A percentile compares a stretch with the other conserved stretches of the same genome.
phyloP scores from a whole-genome alignment of 2,329 filamentous ascomycete genomes.

The Penicillium italicum region DNA sequence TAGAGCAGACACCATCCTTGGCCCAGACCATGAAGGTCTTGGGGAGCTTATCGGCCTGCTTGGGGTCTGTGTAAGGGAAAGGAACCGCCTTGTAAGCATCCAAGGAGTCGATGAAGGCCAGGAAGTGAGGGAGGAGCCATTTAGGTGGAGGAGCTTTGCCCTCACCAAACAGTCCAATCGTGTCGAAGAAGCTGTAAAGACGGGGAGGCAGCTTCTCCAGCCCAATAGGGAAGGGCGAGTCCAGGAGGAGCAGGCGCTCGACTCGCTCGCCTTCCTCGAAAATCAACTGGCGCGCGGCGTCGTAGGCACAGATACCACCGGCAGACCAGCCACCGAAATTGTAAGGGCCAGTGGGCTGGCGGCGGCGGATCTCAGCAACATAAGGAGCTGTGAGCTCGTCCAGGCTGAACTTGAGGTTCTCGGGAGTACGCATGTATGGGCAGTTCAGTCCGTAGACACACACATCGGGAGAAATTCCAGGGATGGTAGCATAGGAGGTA shows the following conservation, averaged over 20 bases:
- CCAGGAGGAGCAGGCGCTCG: slow-evolving; percentile 61
- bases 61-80: slow-evolving; percentile 29
- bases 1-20: slow-evolving; percentile 47
- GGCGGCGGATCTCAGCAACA: slow-evolving; percentile 45
- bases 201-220: slow-evolving; percentile 63
- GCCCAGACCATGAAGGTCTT: slow-evolving; percentile 49
- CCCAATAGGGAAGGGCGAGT: slow-evolving; percentile 63
- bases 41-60: slow-evolving; percentile 36
- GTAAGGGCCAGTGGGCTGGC: slow-evolving; percentile 56
- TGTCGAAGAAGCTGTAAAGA: slow-evolving; percentile 50
- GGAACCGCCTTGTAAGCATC: slow-evolving; percentile 43
- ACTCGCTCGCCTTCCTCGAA: slow-evolving; percentile 54
- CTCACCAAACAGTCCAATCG: slow-evolving; percentile 47
- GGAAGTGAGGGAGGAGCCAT: slow-evolving; percentile 53
- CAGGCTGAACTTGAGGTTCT: slow-evolving; percentile 35
- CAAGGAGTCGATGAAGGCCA: slow-evolving; percentile 48
- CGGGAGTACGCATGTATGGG: slow-evolving; percentile 44
- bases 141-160: slow-evolving; percentile 44
- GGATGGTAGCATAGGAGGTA: slow-evolving; percentile 45
- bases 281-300: slow-evolving; percentile 60
- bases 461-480: slow-evolving; percentile 39
- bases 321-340: slow-evolving; percentile 71
- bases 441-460: slow-evolving; percentile 45
- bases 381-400: slow-evolving; percentile 39
- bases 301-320: slow-evolving; percentile 68